A percentile compares a stretch with the other conserved stretches of the same genome.
These are phyloP conservation scores for Coemansia sp. DNA, from an alignment of 192 early-diverging fungal species.

Conservation along the genomic window DNA sequence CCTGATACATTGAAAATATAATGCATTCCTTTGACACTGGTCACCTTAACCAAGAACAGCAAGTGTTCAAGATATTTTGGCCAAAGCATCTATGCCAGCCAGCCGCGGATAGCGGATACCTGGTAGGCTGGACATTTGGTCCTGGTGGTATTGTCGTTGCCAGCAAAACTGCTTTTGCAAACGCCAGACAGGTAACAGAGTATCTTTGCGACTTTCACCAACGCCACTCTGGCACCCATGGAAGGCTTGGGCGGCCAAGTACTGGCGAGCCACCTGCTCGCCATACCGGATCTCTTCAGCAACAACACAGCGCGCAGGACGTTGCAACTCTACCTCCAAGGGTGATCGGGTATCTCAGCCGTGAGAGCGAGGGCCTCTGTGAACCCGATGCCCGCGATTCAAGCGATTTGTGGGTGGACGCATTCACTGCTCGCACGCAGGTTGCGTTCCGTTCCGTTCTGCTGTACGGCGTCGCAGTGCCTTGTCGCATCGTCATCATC, in stretches of 20 bases:
- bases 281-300: background rate
- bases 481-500: constrained; percentile 31
- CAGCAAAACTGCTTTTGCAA: constrained; percentile 40
- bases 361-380: constrained; percentile 52
- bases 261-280: background rate
- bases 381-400: constrained; percentile 43
- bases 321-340: constrained; percentile 11
- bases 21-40: background rate
- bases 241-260: background rate
- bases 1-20: background rate
- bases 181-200: constrained; percentile 23
- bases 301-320: background rate
- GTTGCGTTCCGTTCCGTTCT: constrained; percentile 41
- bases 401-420: constrained; percentile 47
- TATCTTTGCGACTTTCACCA: constrained; percentile 32
- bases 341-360: constrained; percentile 50
- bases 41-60: background rate
- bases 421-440: constrained; percentile 50
- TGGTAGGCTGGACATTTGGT: constrained; percentile 47
- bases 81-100: constrained; percentile 35
- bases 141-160: constrained; percentile 39
- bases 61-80: constrained; percentile 47
- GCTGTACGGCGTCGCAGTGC: constrained; percentile 11
- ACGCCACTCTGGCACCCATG: background rate
- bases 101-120: constrained; percentile 37